These are phyloP conservation scores for Choiromyces venosus DNA, from an alignment of 495 filamentous ascomycete genomes.

Conservation along the genomic window DNA sequence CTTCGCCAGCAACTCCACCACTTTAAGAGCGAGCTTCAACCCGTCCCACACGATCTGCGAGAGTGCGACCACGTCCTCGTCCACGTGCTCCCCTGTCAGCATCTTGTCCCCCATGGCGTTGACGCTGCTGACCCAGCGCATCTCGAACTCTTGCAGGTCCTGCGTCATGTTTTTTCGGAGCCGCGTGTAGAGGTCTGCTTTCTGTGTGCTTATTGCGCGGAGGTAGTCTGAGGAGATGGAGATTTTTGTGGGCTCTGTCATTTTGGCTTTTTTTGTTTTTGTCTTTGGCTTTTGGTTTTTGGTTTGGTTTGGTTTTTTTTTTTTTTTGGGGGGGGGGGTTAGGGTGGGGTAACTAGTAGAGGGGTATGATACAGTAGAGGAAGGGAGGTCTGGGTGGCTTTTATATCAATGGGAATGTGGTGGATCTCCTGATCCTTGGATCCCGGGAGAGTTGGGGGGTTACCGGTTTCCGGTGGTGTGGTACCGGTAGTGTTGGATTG, in stretches of 20 bases:
- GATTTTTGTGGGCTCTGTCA: background rate
- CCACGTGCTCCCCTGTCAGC: background rate
- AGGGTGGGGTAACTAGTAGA: too few relatives aligned
- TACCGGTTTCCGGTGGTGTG: too few relatives aligned
- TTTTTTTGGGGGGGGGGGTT: too few relatives aligned
- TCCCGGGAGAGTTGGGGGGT: too few relatives aligned
- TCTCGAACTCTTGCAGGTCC: background rate
- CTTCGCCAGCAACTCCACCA: background rate
- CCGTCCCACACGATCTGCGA: slow-evolving; percentile 3
- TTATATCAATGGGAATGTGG: too few relatives aligned
- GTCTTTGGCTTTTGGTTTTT: too few relatives aligned
- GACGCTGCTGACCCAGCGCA: background rate
- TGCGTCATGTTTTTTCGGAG: background rate
- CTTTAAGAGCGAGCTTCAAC: background rate
- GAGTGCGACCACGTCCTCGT: background rate
- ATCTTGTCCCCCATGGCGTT: background rate
- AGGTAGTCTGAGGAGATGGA: background rate
- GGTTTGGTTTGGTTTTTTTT: too few relatives aligned
- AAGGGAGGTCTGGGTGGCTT: too few relatives aligned
- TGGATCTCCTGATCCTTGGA: too few relatives aligned
- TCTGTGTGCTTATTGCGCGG: background rate
- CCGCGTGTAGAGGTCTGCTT: background rate
- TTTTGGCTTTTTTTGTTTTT: background rate
- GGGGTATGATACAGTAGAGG: too few relatives aligned
- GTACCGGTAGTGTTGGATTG: too few relatives aligned